Evolutionary conservation across 352 stramenopile genomes (phyloP).

Genomic region (Phytophthora citrophthora): DNA sequence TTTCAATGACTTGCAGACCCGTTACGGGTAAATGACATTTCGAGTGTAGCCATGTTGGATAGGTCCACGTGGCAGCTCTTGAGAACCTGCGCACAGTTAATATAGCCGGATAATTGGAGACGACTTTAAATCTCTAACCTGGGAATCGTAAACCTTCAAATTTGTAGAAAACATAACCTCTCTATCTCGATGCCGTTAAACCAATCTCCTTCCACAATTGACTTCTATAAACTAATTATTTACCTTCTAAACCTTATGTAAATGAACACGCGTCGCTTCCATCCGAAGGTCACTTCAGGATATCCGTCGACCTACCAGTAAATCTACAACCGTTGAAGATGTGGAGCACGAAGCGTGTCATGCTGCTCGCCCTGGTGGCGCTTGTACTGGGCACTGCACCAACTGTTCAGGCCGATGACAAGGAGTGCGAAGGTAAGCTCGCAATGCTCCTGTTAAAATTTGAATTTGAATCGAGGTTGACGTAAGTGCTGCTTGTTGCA

Average conservation of each 20-base stretch:
- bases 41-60: constrained; percentile 31
- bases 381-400: constrained; percentile 51
- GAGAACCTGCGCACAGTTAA: constrained; percentile 35
- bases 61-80: constrained; percentile 32
- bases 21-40: constrained; percentile 44
- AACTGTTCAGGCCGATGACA: constrained; percentile 49
- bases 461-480: background rate
- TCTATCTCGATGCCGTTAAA: background rate
- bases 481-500: background rate
- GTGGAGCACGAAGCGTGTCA: constrained; percentile 60
- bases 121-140: constrained; percentile 10
- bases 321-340: constrained; percentile 31
- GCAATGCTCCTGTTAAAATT: constrained; percentile 3
- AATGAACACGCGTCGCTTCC: constrained; percentile 28
- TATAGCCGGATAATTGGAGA: constrained; percentile 21
- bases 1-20: constrained; percentile 86
- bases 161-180: constrained; percentile 20
- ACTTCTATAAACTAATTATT: background rate
- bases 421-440: constrained; percentile 91
- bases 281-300: constrained; percentile 32
- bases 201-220: background rate
- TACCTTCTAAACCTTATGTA: constrained; percentile 7
- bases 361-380: constrained; percentile 74
- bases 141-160: background rate
- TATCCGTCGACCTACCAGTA: constrained; percentile 18